Conservation (phyloP, 2,329 filamentous ascomycete genomes). For the Pseudomassariella vexata region DNA sequence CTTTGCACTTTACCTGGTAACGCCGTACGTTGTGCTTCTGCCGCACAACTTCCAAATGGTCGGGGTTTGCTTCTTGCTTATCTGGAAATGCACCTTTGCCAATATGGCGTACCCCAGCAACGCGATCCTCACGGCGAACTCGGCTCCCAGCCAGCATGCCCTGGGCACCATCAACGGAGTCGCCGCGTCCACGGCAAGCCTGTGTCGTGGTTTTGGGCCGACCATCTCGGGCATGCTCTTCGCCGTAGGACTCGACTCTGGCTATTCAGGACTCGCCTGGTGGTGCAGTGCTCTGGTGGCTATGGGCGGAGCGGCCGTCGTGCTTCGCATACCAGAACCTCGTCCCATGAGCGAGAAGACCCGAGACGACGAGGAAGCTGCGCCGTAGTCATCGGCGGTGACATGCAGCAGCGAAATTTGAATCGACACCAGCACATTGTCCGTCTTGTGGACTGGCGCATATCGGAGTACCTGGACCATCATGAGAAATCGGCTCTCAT, state of each 20-base stretch:
- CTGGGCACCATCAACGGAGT: slow-evolving; percentile 91
- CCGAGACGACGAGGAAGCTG: slow-evolving; percentile 7
- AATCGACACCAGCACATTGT: background rate
- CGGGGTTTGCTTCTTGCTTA: slow-evolving; percentile 70
- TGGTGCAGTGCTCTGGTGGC: slow-evolving; percentile 82
- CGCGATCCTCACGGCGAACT: slow-evolving; percentile 83
- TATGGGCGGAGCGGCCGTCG: slow-evolving; percentile 66
- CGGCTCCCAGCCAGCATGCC: slow-evolving; percentile 75
- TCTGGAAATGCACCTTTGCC: slow-evolving; percentile 91
- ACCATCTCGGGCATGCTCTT: slow-evolving; percentile 84
- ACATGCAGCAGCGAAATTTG: background rate
- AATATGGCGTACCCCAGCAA: slow-evolving; percentile 89
- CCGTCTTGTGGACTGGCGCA: too few relatives aligned
- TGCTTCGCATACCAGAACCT: slow-evolving; percentile 68
- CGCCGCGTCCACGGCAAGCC: slow-evolving; percentile 82
- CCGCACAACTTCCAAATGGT: slow-evolving; percentile 65
- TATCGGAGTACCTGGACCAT: too few relatives aligned
- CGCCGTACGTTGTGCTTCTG: slow-evolving; percentile 83
- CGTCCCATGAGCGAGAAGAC: slow-evolving; percentile 37
- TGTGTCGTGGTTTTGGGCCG: slow-evolving; percentile 83
- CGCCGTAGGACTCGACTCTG: slow-evolving; percentile 68
- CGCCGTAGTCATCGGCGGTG: background rate
- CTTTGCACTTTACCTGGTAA: slow-evolving; percentile 79
- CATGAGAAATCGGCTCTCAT: too few relatives aligned
- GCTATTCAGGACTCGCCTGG: slow-evolving; percentile 87